phyloP scores from a whole-genome alignment of 768 basidiomycete species.

The Agaricus sinodeliciosus region DNA sequence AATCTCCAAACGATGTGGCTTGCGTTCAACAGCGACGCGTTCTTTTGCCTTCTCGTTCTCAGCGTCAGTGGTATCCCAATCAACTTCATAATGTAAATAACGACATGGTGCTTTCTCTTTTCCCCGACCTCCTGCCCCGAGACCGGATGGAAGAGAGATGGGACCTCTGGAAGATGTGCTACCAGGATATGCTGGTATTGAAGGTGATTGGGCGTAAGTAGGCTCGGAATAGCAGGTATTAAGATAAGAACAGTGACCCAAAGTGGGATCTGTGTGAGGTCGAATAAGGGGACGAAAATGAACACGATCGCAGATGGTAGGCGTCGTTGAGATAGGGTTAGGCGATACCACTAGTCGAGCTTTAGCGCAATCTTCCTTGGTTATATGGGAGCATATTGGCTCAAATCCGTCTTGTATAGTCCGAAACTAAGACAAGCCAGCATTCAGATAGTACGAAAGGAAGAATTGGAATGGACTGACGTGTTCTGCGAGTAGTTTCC shows the following conservation, averaged over 20 bases:
- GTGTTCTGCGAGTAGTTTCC: conserved; percentile 75
- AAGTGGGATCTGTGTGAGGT: conserved; percentile 78
- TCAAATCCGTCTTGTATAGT: conserved; percentile 63
- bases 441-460: neutral
- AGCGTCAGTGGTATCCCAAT: conserved; percentile 67
- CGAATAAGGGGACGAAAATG: conserved; percentile 92
- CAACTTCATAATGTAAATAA: conserved; percentile 86
- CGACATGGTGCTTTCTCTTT: conserved; percentile 90
- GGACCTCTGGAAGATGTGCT: conserved; percentile 48
- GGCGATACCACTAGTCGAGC: conserved; percentile 32
- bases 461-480: conserved; percentile 32
- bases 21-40: conserved; percentile 26
- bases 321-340: conserved; percentile 15
- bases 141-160: conserved; percentile 72
- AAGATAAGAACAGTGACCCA: conserved; percentile 96
- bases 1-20: conserved; percentile 53
- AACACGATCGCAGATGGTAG: conserved; percentile 58
- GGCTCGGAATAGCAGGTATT: conserved; percentile 98
- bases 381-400: conserved; percentile 83
- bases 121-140: conserved; percentile 84
- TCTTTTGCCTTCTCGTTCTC: conserved; percentile 33
- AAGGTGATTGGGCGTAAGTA: conserved; percentile 81
- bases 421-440: conserved; percentile 42
- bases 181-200: conserved; percentile 68
- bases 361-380: conserved; percentile 77